A percentile compares a stretch with the other conserved stretches of the same genome.
Conservation (phyloP, 177 flowering plant genomes). For the Vitis hybrid region DNA sequence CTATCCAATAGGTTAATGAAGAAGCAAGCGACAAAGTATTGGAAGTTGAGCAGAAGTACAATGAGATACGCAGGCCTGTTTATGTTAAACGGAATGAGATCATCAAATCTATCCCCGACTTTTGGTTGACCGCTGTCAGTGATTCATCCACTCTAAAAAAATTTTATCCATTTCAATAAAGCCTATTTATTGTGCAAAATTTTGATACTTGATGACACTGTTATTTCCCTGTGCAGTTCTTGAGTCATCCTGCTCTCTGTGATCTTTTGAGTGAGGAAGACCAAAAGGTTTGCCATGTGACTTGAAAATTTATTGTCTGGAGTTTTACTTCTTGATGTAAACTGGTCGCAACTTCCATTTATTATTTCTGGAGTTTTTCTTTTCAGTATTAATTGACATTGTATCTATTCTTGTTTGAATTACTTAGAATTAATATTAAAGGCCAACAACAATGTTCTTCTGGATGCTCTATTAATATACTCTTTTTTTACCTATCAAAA, state of each 20-base stretch:
- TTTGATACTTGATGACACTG: neutral
- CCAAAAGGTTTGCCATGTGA: constrained; percentile 27
- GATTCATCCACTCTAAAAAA: neutral
- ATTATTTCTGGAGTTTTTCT: no score
- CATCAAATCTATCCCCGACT: constrained; percentile 34
- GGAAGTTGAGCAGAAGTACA: constrained; percentile 71
- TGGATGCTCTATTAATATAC: neutral
- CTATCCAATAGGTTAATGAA: constrained; percentile 26
- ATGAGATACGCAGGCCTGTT: constrained; percentile 47
- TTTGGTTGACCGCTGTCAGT: constrained; percentile 36
- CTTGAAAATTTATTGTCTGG: neutral
- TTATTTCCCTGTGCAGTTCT: constrained; percentile 21
- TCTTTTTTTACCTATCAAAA: no score
- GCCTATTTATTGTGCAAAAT: neutral
- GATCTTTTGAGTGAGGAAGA: constrained; percentile 31
- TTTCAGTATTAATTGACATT: no score
- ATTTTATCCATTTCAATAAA: neutral
- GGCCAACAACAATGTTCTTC: neutral
- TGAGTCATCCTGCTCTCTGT: constrained; percentile 35
- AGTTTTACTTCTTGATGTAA: neutral
- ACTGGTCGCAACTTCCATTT: neutral
- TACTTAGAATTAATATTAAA: neutral
- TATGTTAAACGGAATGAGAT: constrained; percentile 29
- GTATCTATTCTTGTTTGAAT: no score
- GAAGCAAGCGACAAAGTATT: constrained; percentile 69